phyloP scores from a whole-genome alignment of 176 grass and related monocot genomes.

The Phoenix roebelenii region DNA sequence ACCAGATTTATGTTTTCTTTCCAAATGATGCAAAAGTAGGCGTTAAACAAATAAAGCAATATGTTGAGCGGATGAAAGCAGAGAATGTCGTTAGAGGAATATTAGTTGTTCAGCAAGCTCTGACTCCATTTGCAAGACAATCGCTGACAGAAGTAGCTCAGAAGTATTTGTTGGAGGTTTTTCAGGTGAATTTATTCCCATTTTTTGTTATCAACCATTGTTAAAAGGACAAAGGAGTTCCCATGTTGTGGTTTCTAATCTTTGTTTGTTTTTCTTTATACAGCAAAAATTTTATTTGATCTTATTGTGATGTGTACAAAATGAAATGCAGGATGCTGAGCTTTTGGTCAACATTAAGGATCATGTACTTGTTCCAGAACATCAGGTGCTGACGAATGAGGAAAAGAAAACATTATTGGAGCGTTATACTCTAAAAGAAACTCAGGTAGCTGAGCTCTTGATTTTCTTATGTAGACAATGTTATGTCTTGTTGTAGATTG shows the following conservation, averaged over 20 bases:
- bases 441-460: slow-evolving; percentile 48
- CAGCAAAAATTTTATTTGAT: too few relatives aligned
- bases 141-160: slow-evolving; percentile 37
- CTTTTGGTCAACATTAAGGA: slow-evolving; percentile 90
- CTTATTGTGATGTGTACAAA: too few relatives aligned
- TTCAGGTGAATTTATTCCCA: slow-evolving; percentile 37
- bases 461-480: neutral
- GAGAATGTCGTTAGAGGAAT: slow-evolving; percentile 48
- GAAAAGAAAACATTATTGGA: slow-evolving; percentile 71
- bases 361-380: slow-evolving; percentile 63
- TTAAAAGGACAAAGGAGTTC: too few relatives aligned
- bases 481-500: too few relatives aligned
- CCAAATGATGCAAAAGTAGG: slow-evolving; percentile 63
- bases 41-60: slow-evolving; percentile 64
- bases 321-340: slow-evolving; percentile 52
- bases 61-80: slow-evolving; percentile 72
- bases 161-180: slow-evolving; percentile 55
- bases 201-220: too few relatives aligned
- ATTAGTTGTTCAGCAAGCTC: slow-evolving; percentile 63
- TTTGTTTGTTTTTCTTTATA: too few relatives aligned
- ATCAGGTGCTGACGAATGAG: slow-evolving; percentile 39
- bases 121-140: slow-evolving; percentile 55
- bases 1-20: slow-evolving; percentile 67
- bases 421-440: slow-evolving; percentile 83
- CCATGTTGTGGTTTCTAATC: too few relatives aligned